These are phyloP conservation scores for Pleurotus citrinopileatus DNA, from an alignment of 768 basidiomycete genomes.

Conservation along the genomic window DNA sequence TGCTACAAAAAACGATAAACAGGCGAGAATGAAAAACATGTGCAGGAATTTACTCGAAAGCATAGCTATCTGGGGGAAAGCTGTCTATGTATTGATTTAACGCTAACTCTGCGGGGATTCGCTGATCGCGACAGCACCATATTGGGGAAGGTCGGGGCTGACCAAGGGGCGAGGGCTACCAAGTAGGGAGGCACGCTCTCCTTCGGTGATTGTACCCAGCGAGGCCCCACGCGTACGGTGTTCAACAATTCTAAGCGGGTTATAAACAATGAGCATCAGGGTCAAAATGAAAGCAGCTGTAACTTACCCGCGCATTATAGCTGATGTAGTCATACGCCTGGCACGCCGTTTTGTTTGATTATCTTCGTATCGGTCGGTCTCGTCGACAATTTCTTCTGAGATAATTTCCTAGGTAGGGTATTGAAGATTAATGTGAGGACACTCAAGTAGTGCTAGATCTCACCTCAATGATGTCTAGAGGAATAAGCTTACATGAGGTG, in stretches of 20 bases:
- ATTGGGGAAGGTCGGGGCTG: conserved; percentile 9
- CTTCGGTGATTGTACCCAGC: conserved; percentile 5
- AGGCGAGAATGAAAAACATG: too few species aligned
- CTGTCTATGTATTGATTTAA: too few species aligned
- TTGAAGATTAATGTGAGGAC: neutral
- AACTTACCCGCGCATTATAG: conserved; percentile 75
- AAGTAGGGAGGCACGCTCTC: conserved; percentile 36
- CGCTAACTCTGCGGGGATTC: conserved; percentile 2
- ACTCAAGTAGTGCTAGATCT: too few species aligned
- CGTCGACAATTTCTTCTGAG: conserved; percentile 93
- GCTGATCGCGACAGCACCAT: conserved; percentile 2
- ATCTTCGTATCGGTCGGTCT: conserved; percentile 88
- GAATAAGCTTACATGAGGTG: neutral
- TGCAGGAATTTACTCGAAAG: too few species aligned
- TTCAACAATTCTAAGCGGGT: conserved; percentile 56
- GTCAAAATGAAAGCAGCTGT: neutral
- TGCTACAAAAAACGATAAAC: too few species aligned
- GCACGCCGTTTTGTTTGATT: conserved; percentile 79
- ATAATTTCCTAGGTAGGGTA: conserved; percentile 72
- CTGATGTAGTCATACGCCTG: conserved; percentile 65
- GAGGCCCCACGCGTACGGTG: conserved; percentile 38
- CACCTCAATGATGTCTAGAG: conserved; percentile 76
- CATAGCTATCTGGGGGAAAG: too few species aligned
- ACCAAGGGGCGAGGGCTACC: neutral
- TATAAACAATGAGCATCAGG: neutral